Evolutionary conservation across 257 asterid species (phyloP).

Genomic region (Solanum etuberosum): DNA sequence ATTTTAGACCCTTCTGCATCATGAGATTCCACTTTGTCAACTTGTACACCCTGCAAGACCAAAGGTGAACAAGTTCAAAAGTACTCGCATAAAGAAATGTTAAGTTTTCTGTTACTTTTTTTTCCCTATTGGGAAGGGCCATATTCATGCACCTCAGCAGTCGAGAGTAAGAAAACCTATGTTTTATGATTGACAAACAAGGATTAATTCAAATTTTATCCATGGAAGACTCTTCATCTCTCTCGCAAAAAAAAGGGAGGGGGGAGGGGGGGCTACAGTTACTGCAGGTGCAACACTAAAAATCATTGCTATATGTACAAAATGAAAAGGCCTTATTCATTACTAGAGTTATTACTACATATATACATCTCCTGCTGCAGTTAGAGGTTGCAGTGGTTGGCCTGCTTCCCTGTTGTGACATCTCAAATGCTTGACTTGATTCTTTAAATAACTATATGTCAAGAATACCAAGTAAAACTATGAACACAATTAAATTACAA

Average conservation of each 20-base stretch:
- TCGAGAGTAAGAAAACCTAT: too few species aligned
- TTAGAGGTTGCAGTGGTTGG: not conserved
- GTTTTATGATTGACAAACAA: not conserved
- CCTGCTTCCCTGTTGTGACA: not conserved
- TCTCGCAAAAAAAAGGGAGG: not conserved
- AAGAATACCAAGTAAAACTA: not conserved
- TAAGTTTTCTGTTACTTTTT: not conserved
- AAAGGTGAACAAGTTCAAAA: not conserved
- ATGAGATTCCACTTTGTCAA: constrained; percentile 38
- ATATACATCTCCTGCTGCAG: not conserved
- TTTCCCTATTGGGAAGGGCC: not conserved
- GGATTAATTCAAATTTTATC: not conserved
- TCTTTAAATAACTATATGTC: not conserved
- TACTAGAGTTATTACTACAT: not conserved
- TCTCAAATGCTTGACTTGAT: not conserved
- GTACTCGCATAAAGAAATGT: not conserved
- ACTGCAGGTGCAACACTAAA: not conserved
- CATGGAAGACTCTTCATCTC: not conserved
- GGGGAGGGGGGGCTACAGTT: not conserved
- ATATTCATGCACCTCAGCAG: not conserved
- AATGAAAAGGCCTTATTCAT: not conserved
- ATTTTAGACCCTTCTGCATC: constrained; percentile 26
- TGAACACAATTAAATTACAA: not conserved
- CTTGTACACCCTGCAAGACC: constrained; percentile 55
- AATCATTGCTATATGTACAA: not conserved